Conservation (phyloP, 2,329 filamentous ascomycete species). For the Metarhizium guizhouense region DNA sequence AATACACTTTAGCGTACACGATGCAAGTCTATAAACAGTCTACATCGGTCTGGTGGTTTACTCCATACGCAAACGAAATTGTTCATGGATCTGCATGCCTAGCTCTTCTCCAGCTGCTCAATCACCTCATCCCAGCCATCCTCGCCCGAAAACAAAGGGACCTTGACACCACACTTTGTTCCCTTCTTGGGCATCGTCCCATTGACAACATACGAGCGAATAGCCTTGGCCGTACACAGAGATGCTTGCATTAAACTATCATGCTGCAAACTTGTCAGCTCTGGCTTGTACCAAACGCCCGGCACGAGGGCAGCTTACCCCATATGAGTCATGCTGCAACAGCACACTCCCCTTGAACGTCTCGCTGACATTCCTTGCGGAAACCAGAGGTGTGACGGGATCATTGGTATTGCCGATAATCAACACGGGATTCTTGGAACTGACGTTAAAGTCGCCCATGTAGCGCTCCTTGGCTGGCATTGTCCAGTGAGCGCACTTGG, state of each 20-base stretch:
- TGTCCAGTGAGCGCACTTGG: constrained; percentile 29
- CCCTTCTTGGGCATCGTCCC: constrained; percentile 8
- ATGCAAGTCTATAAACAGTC: too few relatives aligned
- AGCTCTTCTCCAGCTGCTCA: constrained; percentile 1
- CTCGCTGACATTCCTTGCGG: constrained; percentile 3
- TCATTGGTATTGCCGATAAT: constrained; percentile 30
- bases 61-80: too few relatives aligned
- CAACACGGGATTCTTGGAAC: constrained; percentile 24
- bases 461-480: constrained; percentile 27
- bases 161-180: constrained; percentile 10
- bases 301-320: background rate
- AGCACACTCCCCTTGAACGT: constrained; percentile 6
- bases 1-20: too few relatives aligned
- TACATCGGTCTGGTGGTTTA: too few relatives aligned
- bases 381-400: constrained; percentile 1
- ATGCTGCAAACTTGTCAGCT: constrained; percentile 6
- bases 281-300: background rate
- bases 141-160: constrained; percentile 5
- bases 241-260: constrained; percentile 10
- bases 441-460: constrained; percentile 20
- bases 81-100: background rate
- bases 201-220: constrained; percentile 11
- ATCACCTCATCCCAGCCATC: constrained; percentile 11
- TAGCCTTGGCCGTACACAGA: constrained; percentile 8
- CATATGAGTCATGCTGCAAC: constrained; percentile 3